phyloP scores from a whole-genome alignment of 768 basidiomycete species.

The Solioccasus polychromus region DNA sequence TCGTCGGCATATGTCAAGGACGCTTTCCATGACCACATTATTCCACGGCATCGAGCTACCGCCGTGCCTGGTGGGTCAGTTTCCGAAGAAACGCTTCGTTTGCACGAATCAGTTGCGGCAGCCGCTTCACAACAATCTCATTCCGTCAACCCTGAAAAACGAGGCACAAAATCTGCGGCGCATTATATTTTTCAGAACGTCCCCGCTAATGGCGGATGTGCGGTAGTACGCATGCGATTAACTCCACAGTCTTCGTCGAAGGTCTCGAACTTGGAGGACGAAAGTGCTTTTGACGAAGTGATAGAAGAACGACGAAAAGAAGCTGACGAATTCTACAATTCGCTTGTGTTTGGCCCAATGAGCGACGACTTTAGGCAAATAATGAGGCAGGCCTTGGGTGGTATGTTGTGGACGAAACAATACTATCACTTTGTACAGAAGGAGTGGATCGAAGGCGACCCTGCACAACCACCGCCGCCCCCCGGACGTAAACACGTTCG shows the following conservation, averaged over 20 bases:
- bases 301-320: slow-evolving; percentile 90
- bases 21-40: slow-evolving; percentile 97
- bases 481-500: slow-evolving; percentile 81
- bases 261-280: slow-evolving; percentile 82
- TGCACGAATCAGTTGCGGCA: too few relatives aligned
- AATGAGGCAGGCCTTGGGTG: slow-evolving; percentile 92
- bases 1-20: slow-evolving; percentile 86
- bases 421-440: slow-evolving; percentile 95
- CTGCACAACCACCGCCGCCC: slow-evolving; percentile 92
- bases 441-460: slow-evolving; percentile 95
- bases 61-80: slow-evolving; percentile 34
- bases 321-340: slow-evolving; percentile 93
- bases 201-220: slow-evolving; percentile 89
- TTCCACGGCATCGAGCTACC: slow-evolving; percentile 72
- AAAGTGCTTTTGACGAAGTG: slow-evolving; percentile 81
- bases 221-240: slow-evolving; percentile 90
- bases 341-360: slow-evolving; percentile 77
- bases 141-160: slow-evolving; percentile 84
- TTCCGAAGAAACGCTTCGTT: background rate
- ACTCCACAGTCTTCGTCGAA: slow-evolving; percentile 73
- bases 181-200: slow-evolving; percentile 88
- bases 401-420: slow-evolving; percentile 99
- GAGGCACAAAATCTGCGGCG: slow-evolving; percentile 90
- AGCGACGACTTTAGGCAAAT: slow-evolving; percentile 93
- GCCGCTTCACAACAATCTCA: background rate